These are phyloP conservation scores for Neofusicoccum kwambonambiense DNA, from an alignment of 2,329 filamentous ascomycete genomes.

Conservation along the genomic window DNA sequence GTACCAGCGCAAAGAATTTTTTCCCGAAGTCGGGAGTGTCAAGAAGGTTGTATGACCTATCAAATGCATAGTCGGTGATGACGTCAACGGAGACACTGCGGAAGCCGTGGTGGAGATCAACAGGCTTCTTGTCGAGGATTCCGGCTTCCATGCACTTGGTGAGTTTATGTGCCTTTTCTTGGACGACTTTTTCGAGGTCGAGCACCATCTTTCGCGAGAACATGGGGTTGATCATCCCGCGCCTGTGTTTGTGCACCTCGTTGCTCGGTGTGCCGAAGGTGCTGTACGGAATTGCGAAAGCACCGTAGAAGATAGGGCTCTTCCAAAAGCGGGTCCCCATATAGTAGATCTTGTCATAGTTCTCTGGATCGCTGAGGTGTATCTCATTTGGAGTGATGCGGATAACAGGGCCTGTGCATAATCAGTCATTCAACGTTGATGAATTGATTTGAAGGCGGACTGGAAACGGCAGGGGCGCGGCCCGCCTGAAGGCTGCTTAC, in stretches of 20 bases:
- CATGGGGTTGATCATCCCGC: constrained; percentile 24
- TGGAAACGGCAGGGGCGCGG: too few relatives aligned
- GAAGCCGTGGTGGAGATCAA: constrained; percentile 28
- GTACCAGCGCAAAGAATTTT: constrained; percentile 29
- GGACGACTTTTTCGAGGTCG: constrained; percentile 24
- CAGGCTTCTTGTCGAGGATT: constrained; percentile 19
- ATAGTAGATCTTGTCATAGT: constrained; percentile 24
- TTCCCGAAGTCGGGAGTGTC: constrained; percentile 26
- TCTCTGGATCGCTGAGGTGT: constrained; percentile 20
- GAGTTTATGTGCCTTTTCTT: constrained; percentile 26
- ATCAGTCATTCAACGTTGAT: background rate
- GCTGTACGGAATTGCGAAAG: constrained; percentile 19
- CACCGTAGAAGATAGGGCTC: constrained; percentile 17
- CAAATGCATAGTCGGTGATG: constrained; percentile 28
- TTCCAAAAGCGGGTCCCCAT: constrained; percentile 8
- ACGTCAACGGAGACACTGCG: constrained; percentile 27
- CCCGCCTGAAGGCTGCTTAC: background rate
- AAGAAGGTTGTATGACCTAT: constrained; percentile 29
- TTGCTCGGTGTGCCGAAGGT: constrained; percentile 20
- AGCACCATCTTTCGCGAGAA: constrained; percentile 31
- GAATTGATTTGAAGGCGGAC: too few relatives aligned
- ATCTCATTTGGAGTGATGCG: constrained; percentile 23
- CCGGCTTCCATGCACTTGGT: constrained; percentile 16
- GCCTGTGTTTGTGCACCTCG: constrained; percentile 20
- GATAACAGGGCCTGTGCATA: constrained; percentile 19